phyloP scores from a whole-genome alignment of 78 protist species.

The Isochrysis galbana region DNA sequence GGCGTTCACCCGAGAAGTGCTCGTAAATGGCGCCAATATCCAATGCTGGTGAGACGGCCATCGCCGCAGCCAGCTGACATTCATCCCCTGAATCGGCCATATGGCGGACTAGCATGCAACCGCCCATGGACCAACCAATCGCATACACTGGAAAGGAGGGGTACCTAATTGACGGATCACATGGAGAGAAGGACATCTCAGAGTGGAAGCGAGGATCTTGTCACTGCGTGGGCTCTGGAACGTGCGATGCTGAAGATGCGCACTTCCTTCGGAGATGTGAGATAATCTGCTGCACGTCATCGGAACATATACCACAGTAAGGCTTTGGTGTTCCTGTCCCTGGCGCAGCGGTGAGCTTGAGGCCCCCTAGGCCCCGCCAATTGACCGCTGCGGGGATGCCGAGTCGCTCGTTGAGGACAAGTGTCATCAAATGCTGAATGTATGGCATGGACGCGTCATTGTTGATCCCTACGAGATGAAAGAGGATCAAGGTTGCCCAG shows the following conservation, averaged over 20 bases:
- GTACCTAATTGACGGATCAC: too few relatives aligned
- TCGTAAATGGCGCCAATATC: background rate
- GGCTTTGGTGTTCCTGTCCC: background rate
- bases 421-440: background rate
- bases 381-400: background rate
- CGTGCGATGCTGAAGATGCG: too few relatives aligned
- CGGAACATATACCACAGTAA: background rate
- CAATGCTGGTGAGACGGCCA: background rate
- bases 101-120: background rate
- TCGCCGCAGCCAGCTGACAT: background rate
- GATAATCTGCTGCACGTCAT: background rate
- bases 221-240: too few relatives aligned
- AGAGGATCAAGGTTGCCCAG: too few relatives aligned
- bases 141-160: background rate
- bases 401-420: background rate
- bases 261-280: background rate
- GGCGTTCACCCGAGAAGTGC: too few relatives aligned
- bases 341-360: background rate
- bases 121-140: slow-evolving; percentile 16
- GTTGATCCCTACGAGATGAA: too few relatives aligned
- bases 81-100: background rate
- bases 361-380: slow-evolving; percentile 11
- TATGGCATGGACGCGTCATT: background rate
- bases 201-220: too few relatives aligned
- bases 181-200: too few relatives aligned